Conservation (phyloP, 179 eudicot genomes). For the Silene coronaria region DNA sequence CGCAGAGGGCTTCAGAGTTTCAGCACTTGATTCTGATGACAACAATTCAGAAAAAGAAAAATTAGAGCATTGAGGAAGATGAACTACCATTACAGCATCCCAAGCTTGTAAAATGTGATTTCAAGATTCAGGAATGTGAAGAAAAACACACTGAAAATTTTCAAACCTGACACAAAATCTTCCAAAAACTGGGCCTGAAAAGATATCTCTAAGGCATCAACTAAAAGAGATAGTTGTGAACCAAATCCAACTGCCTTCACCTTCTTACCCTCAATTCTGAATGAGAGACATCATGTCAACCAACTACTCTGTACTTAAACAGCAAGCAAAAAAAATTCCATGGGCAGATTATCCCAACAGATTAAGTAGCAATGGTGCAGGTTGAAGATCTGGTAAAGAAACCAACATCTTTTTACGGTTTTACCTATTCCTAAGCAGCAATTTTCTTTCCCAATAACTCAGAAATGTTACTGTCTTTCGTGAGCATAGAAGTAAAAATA, state of each 20-base stretch:
- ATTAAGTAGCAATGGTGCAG: not conserved
- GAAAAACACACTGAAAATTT: constrained; percentile 23
- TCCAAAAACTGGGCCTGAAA: constrained; percentile 79
- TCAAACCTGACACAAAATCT: constrained; percentile 90
- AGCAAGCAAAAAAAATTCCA: constrained; percentile 10
- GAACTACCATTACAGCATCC: constrained; percentile 9
- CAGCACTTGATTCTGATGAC: constrained; percentile 69
- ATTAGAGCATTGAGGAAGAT: constrained; percentile 12
- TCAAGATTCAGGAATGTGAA: constrained; percentile 6
- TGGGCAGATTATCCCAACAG: not conserved
- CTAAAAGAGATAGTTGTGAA: constrained; percentile 74
- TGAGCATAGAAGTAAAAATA: not conserved
- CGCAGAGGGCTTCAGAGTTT: constrained; percentile 63
- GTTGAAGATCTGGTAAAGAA: not conserved
- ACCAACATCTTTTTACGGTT: no score
- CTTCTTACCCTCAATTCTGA: constrained; percentile 36
- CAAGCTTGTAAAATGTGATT: constrained; percentile 8
- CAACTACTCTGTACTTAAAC: not conserved
- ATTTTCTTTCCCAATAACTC: not conserved
- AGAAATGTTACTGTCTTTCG: not conserved
- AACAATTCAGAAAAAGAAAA: constrained; percentile 12
- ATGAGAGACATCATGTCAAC: not conserved
- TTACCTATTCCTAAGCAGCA: not conserved
- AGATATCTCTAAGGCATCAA: constrained; percentile 64
- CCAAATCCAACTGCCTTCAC: constrained; percentile 70